A percentile compares a stretch with the other conserved stretches of the same genome.
Evolutionary conservation across 768 basidiomycete genomes (phyloP).

Genomic region (Cystofilobasidium macerans): DNA sequence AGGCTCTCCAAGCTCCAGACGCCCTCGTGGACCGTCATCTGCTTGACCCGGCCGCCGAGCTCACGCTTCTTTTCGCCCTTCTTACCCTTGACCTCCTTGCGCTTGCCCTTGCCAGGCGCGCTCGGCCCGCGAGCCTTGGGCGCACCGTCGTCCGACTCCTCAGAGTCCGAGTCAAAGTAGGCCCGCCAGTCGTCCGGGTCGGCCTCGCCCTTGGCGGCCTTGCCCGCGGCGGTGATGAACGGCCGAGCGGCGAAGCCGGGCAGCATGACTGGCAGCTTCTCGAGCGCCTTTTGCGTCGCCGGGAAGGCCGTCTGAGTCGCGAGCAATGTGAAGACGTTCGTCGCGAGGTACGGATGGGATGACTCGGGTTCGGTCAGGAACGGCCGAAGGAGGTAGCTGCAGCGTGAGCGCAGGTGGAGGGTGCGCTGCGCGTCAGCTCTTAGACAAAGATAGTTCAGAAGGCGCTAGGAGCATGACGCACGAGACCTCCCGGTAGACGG

Average conservation of each 20-base stretch:
- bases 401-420: no score
- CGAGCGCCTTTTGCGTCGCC: slow-evolving; percentile 21
- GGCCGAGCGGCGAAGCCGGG: slow-evolving; percentile 9
- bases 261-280: slow-evolving; percentile 20
- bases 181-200: slow-evolving; percentile 61
- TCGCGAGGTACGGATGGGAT: slow-evolving; percentile 31
- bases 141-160: slow-evolving; percentile 30
- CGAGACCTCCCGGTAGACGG: slow-evolving; percentile 12
- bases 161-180: slow-evolving; percentile 59
- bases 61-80: slow-evolving; percentile 35
- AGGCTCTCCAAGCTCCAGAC: slow-evolving; percentile 44
- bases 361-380: slow-evolving; percentile 1
- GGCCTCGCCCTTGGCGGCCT: slow-evolving; percentile 42
- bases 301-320: slow-evolving; percentile 38
- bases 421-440: background rate
- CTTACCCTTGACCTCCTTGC: slow-evolving; percentile 36
- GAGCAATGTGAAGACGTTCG: slow-evolving; percentile 52
- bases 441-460: background rate
- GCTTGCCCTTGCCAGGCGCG: slow-evolving; percentile 4
- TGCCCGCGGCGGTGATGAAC: background rate
- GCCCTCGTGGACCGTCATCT: slow-evolving; percentile 23
- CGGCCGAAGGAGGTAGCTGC: slow-evolving; percentile 18
- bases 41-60: slow-evolving; percentile 15
- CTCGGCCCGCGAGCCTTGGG: background rate
- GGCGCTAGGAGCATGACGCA: background rate